Percentiles rank a stretch among this genome's conserved stretches.
Evolutionary conservation across 495 filamentous ascomycete species (phyloP).

Genomic region (Aspergillus ellipticus): DNA sequence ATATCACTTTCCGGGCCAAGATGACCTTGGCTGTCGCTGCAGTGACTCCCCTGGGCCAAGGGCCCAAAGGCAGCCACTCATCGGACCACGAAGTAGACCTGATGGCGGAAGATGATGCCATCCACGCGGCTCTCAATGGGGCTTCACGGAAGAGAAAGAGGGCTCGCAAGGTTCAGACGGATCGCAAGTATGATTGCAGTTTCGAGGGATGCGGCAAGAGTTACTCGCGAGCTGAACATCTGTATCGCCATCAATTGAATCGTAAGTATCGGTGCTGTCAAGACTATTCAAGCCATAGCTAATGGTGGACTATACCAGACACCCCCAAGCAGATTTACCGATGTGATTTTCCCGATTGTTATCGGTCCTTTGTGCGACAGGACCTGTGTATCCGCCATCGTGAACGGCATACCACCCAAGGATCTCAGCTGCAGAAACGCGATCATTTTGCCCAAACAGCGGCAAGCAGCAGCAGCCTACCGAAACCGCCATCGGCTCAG

Average conservation of each 20-base stretch:
- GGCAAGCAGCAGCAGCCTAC: slow-evolving; percentile 13
- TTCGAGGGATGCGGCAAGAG: slow-evolving; percentile 89
- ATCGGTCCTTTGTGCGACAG: slow-evolving; percentile 87
- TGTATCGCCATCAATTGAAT: slow-evolving; percentile 95
- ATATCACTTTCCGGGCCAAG: slow-evolving; percentile 2
- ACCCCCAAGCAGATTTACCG: slow-evolving; percentile 90
- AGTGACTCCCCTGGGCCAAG: slow-evolving; percentile 23
- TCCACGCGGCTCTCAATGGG: slow-evolving; percentile 25
- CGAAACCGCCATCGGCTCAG: slow-evolving; percentile 3
- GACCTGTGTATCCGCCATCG: slow-evolving; percentile 91
- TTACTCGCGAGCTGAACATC: slow-evolving; percentile 94
- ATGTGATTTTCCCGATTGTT: slow-evolving; percentile 91
- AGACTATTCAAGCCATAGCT: slow-evolving; percentile 7
- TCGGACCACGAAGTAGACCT: slow-evolving; percentile 25
- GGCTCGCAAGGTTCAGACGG: slow-evolving; percentile 74
- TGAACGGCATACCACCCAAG: slow-evolving; percentile 92
- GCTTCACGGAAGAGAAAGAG: slow-evolving; percentile 67
- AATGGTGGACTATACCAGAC: slow-evolving; percentile 42
- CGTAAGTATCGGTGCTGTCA: slow-evolving; percentile 53
- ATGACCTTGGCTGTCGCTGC: slow-evolving; percentile 26
- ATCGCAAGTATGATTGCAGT: slow-evolving; percentile 94
- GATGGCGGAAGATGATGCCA: slow-evolving; percentile 27
- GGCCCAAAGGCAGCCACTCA: slow-evolving; percentile 12
- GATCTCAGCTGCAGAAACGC: slow-evolving; percentile 89
- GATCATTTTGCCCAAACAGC: slow-evolving; percentile 50